Evolutionary conservation across 441 rosid species (phyloP).

Genomic region (Arabidopsis hybrid): DNA sequence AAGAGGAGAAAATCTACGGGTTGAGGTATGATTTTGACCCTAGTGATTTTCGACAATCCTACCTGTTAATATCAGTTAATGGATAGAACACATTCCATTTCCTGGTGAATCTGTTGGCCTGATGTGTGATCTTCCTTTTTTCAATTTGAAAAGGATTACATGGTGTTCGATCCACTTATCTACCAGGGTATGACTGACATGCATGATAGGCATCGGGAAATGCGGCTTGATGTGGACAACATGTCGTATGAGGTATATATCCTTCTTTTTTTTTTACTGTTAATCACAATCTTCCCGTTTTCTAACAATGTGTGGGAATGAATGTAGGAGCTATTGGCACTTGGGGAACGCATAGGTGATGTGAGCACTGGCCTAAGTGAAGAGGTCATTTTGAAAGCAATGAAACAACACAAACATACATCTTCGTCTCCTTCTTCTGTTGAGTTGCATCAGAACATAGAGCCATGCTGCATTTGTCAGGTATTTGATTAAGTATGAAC

Average conservation of each 20-base stretch:
- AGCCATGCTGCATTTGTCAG: conserved; percentile 94
- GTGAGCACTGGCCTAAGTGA: conserved; percentile 78
- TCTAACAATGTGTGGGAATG: conserved; percentile 15
- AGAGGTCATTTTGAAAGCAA: conserved; percentile 62
- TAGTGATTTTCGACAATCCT: conserved; percentile 14
- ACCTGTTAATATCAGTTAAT: conserved; percentile 28
- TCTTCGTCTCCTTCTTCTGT: conserved; percentile 27
- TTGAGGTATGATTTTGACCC: conserved; percentile 67
- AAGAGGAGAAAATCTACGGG: conserved; percentile 74
- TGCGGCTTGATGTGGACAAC: conserved; percentile 93
- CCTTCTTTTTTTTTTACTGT: not conserved
- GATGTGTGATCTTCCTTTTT: conserved; percentile 6
- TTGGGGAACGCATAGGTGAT: conserved; percentile 85
- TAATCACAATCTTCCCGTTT: not conserved
- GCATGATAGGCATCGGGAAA: conserved; percentile 83
- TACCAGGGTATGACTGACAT: conserved; percentile 68
- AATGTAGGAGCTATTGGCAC: conserved; percentile 80
- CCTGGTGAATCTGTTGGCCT: conserved; percentile 19
- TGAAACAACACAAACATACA: conserved; percentile 59
- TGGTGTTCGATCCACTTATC: conserved; percentile 72
- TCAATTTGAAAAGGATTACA: conserved; percentile 62
- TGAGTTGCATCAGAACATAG: conserved; percentile 50
- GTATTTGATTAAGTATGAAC: conserved; percentile 43
- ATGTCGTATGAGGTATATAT: conserved; percentile 86
- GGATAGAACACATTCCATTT: conserved; percentile 17